These are phyloP conservation scores for Dioscorea zingiberensis DNA, from an alignment of 106 monocot species.

Conservation along the genomic window DNA sequence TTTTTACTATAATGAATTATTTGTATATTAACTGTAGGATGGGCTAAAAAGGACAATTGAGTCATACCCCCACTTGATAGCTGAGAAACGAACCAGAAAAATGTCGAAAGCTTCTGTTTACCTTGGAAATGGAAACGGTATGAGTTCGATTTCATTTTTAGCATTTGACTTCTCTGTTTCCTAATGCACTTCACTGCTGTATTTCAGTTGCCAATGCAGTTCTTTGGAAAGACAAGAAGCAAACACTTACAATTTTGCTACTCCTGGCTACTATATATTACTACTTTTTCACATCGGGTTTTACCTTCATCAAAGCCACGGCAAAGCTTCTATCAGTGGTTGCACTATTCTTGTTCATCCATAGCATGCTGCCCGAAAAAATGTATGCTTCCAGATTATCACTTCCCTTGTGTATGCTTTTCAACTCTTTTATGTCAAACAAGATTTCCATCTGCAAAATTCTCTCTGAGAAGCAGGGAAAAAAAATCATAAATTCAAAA, in stretches of 20 bases:
- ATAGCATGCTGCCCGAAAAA: constrained; percentile 62
- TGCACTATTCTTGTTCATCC: constrained; percentile 70
- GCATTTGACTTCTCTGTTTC: no score
- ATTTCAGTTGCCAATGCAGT: constrained; percentile 75
- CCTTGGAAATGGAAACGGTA: constrained; percentile 78
- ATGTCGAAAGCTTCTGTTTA: constrained; percentile 64
- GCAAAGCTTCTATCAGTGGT: constrained; percentile 71
- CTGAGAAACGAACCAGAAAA: constrained; percentile 18
- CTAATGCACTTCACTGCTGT: background rate
- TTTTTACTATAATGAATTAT: no score
- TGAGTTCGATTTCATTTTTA: background rate
- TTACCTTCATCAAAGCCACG: constrained; percentile 65
- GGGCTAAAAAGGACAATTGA: constrained; percentile 79
- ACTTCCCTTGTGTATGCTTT: no score
- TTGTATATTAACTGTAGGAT: constrained; percentile 38
- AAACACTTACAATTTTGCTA: constrained; percentile 44
- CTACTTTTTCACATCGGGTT: constrained; percentile 62
- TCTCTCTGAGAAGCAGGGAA: no score
- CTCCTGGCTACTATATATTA: constrained; percentile 63
- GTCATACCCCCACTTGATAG: constrained; percentile 60
- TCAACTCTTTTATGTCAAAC: no score
- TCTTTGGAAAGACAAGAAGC: constrained; percentile 88
- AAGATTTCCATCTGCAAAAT: no score
- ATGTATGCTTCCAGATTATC: constrained; percentile 34
- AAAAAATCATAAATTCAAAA: no score